Base-by-base conservation (phyloP, 768 basidiomycete genomes). In the Trametes maxima region DNA sequence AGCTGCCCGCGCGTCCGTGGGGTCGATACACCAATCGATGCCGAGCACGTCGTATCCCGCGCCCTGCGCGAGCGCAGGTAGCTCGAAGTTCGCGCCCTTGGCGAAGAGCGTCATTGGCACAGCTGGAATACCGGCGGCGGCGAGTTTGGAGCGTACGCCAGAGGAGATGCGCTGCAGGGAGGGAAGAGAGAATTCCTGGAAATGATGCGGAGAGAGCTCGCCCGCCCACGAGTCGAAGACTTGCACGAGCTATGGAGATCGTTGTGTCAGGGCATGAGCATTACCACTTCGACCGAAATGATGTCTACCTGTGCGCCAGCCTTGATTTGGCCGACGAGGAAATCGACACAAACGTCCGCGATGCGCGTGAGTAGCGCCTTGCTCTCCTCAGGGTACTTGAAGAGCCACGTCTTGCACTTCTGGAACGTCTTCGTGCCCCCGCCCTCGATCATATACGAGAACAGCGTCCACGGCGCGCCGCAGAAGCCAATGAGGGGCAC, bases 391-490 rank as follows among this genome's bases (percentile, higher is more conserved):
- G 95, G 95, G 70, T 94, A 85, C 70, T 87, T 89, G 80, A 93
- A 98, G 6, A 98, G 72, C 96, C 97, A 99, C 0, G 89, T 86
- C 77, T 99, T 99, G 37, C 86, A 85, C 74, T 95, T 95, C 63
- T 92, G 89, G 67, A 92, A 85, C 14, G 91, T 92, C 76, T 94
- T 95, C 74, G 85, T 92, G 10, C 90, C 90, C 5, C 95, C 96
- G 8, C 97, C 97, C 74, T 98, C 97, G 69, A 97, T 84, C 97
- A 99, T 99, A 74, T 98, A 99, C 21, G 89, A 86, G 77, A 99
- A 95, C 54, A 98, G 83, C 3, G 97, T 99, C 97, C 97, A 98
- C 1, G 97, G 97, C 0, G 94, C 95, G 42, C 96, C 97, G 70
- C 87, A 93, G 77, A 99, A 99, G 12, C 97, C 97, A 68, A 99